These are phyloP conservation scores for Arachis monticola DNA, from an alignment of 331 rosid species.

Conservation along the genomic window DNA sequence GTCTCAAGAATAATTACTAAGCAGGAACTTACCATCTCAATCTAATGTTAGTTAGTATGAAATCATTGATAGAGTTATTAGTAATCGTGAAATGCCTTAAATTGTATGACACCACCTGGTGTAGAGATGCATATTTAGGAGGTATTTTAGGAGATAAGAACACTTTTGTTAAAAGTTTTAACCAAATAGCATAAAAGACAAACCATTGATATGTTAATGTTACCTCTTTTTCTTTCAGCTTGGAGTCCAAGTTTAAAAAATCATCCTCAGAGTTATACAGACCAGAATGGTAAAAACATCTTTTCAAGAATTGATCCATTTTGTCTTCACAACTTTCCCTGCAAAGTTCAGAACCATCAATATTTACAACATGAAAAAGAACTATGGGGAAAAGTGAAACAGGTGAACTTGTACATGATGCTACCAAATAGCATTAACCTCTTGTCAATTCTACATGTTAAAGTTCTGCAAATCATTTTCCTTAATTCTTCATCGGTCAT, in stretches of 20 bases:
- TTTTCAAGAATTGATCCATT: constrained; percentile 79
- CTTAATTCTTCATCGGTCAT: constrained; percentile 83
- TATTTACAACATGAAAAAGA: constrained; percentile 21
- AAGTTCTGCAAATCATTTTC: constrained; percentile 75
- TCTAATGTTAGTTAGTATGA: constrained; percentile 7
- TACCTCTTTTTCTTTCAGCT: constrained; percentile 86
- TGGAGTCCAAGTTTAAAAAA: constrained; percentile 55
- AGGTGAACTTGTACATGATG: neutral
- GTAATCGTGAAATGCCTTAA: constrained; percentile 19
- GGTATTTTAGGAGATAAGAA: too few relatives aligned
- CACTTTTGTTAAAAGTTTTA: neutral
- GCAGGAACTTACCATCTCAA: constrained; percentile 8
- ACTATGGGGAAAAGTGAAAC: constrained; percentile 8
- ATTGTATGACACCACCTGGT: neutral
- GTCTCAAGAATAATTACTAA: constrained; percentile 26
- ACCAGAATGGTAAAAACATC: constrained; percentile 96
- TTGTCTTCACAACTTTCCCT: constrained; percentile 90
- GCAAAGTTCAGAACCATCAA: constrained; percentile 38
- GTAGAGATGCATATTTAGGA: too few relatives aligned
- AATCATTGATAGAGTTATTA: neutral
- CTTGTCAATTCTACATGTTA: constrained; percentile 89
- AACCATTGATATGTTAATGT: neutral
- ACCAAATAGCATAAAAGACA: constrained; percentile 17
- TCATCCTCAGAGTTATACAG: constrained; percentile 44
- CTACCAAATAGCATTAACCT: neutral